Evolutionary conservation across 164 flowering plant genomes (phyloP).

Genomic region (Tinospora cordifolia): DNA sequence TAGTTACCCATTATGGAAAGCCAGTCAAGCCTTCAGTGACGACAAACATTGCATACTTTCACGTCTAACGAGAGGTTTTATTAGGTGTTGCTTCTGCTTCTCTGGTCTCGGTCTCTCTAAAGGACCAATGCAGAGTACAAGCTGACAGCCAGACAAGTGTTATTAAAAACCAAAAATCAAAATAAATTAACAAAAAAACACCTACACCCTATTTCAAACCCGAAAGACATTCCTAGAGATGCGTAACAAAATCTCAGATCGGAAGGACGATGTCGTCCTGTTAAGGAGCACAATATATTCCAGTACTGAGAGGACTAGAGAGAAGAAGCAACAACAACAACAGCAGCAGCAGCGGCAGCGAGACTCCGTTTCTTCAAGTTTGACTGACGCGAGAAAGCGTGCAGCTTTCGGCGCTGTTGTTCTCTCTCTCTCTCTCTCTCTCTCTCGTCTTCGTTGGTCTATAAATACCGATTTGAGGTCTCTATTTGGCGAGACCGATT

Average conservation of each 20-base stretch:
- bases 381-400: constrained; percentile 23
- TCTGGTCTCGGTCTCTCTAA: not conserved
- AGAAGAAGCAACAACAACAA: not conserved
- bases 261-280: not conserved
- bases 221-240: not conserved
- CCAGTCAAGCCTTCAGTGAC: not conserved
- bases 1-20: not conserved
- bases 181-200: not conserved
- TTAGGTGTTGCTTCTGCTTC: not conserved
- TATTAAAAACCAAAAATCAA: too few species aligned
- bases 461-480: not conserved
- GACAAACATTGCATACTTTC: not conserved
- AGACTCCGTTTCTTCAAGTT: constrained; percentile 14
- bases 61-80: not conserved
- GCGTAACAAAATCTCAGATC: not conserved
- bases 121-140: not conserved
- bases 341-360: not conserved
- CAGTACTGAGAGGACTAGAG: not conserved
- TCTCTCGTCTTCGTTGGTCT: not conserved
- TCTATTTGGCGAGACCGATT: not conserved
- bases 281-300: not conserved
- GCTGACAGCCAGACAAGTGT: not conserved
- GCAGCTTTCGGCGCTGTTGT: constrained; percentile 44
- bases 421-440: not conserved
- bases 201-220: not conserved